Evolutionary conservation across 2,329 filamentous ascomycete species (phyloP), one percentile per base, ranked within the genome.

Genomic region (Fusarium ramigenum): DNA sequence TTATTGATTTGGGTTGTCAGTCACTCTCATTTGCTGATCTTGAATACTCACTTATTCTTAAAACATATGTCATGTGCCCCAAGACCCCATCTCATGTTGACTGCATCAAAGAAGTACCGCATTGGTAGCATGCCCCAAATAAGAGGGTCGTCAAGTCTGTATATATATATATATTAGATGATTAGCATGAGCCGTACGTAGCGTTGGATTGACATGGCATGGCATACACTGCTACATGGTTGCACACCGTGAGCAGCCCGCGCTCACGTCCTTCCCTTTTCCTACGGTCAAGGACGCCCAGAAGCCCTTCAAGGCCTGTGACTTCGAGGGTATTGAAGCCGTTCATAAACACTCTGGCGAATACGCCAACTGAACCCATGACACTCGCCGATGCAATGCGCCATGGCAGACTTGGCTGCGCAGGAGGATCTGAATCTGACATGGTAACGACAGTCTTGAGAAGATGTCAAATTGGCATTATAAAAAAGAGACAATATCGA

Each of bases 21-120:
- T 49, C 44, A 60, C 47, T 25, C 47, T 42, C 21, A 37, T 21
- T 28, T 46, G 15, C 21, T 36, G 16, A 30, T 40, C 11, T 30
- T 40, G 14, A 44, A 60, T 18, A 76, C 86, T 70, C 84, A 96
- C 94, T 90, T 92, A 80, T 94, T 96, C 78, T 92, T 92, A 82
- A 97, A 99, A 84, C 95, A 98, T 68, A 99, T 95, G 82, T 99
- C 96, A 81, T 98, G 94, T 78, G 95, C 97, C 30, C 94, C 96
- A 61, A 99, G 88, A 15, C 92, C 91, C 94, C 95, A 98, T 80
- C 96, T 90, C 78, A 95, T 87, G 79, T 95, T 96, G 63, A 88
- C 86, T 25, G 93, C 90, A 66, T 91, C 90, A 78, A 93, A 90
- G 73, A 89, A 85, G 79, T 96, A 94, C 56, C 88, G 87, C 50